A percentile compares a stretch with the other conserved stretches of the same genome.
Evolutionary conservation across 768 basidiomycete species (phyloP).

Genomic region (Mycena crocata): DNA sequence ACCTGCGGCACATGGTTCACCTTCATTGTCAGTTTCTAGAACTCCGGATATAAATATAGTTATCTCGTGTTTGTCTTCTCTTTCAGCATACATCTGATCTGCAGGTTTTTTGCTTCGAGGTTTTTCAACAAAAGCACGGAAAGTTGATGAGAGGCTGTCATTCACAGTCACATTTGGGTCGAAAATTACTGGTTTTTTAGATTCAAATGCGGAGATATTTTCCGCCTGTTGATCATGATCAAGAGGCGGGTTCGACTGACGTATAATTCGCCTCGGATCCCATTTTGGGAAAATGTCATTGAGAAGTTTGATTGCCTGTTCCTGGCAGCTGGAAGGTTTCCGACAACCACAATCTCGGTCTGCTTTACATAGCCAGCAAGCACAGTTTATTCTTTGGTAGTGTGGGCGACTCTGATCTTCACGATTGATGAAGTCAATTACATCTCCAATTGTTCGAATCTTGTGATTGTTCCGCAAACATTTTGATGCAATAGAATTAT

Average conservation of each 20-base stretch:
- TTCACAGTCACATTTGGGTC: not conserved
- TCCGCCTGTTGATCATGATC: not conserved
- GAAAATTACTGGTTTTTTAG: not conserved
- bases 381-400: not conserved
- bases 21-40: not conserved
- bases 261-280: not conserved
- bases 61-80: not conserved
- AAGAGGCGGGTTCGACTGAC: not conserved
- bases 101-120: not conserved
- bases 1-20: not conserved
- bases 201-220: not conserved
- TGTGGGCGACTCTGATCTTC: not conserved
- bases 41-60: not conserved
- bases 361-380: not conserved
- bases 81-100: not conserved
- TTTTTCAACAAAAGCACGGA: not conserved
- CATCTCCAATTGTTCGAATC: too few relatives aligned
- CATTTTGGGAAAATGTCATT: not conserved
- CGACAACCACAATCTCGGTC: not conserved
- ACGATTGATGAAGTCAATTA: not conserved
- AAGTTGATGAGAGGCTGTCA: not conserved
- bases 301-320: not conserved
- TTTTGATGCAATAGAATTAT: not conserved
- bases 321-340: not conserved
- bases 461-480: not conserved